Conservation (phyloP, 345 rosid species). For the Geranium rotundifolium region DNA sequence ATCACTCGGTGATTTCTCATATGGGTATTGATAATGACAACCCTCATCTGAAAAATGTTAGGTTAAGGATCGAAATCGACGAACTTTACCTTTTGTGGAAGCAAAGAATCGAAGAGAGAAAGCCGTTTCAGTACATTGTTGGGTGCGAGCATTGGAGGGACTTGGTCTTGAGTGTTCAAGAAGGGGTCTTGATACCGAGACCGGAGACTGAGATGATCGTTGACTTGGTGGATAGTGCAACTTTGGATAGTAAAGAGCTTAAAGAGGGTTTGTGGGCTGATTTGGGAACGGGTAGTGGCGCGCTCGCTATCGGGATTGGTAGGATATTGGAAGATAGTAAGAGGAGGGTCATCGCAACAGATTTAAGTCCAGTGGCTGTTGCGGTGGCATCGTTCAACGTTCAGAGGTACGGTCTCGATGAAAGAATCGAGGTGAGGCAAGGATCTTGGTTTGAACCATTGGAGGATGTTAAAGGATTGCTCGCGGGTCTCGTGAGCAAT, state of each 20-base stretch:
- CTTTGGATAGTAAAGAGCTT: slow-evolving; percentile 19
- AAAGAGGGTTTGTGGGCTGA: slow-evolving; percentile 68
- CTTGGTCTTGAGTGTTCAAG: slow-evolving; percentile 68
- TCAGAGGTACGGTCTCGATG: slow-evolving; percentile 58
- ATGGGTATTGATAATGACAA: slow-evolving; percentile 11
- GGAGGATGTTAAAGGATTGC: slow-evolving; percentile 48
- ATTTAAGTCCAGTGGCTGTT: slow-evolving; percentile 58
- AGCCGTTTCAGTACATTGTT: slow-evolving; percentile 77
- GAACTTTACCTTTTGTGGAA: slow-evolving; percentile 64
- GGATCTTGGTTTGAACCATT: slow-evolving; percentile 87
- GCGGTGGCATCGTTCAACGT: slow-evolving; percentile 54
- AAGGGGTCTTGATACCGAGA: slow-evolving; percentile 88
- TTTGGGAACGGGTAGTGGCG: slow-evolving; percentile 87
- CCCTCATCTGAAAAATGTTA: slow-evolving; percentile 6
- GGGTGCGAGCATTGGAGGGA: slow-evolving; percentile 98
- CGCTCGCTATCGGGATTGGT: slow-evolving; percentile 69
- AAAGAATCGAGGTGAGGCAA: slow-evolving; percentile 43
- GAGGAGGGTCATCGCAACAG: slow-evolving; percentile 65
- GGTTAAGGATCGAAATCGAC: slow-evolving; percentile 32
- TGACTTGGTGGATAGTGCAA: slow-evolving; percentile 46
- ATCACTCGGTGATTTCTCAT: slow-evolving; percentile 18
- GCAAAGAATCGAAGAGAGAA: slow-evolving; percentile 72
- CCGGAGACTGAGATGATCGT: slow-evolving; percentile 78
- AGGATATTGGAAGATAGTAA: slow-evolving; percentile 20
- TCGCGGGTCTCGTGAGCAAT: slow-evolving; percentile 76